A percentile compares a stretch with the other conserved stretches of the same genome.
Evolutionary conservation across 1,284 basidiomycete species (phyloP).

Genomic region (Trametes hirsuta): DNA sequence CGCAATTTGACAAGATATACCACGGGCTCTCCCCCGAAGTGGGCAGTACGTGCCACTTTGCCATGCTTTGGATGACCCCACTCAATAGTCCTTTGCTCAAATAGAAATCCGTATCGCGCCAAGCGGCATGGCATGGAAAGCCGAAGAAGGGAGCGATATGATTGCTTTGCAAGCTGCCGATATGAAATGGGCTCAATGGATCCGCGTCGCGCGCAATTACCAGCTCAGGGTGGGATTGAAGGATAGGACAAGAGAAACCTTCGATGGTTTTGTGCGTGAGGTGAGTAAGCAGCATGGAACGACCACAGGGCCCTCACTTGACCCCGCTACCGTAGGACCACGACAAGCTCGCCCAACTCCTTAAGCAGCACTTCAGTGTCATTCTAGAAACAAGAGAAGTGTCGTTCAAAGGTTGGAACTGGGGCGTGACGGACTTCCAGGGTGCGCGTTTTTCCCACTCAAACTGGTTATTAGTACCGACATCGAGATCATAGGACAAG

Average conservation of each 20-base stretch:
- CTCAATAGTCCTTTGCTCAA: constrained; percentile 12
- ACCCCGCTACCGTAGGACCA: constrained; percentile 65
- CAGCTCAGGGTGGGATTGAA: constrained; percentile 86
- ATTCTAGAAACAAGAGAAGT: constrained; percentile 87
- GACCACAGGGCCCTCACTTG: not conserved
- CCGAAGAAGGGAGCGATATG: constrained; percentile 65
- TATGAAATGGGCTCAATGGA: constrained; percentile 90
- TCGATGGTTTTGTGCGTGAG: constrained; percentile 94
- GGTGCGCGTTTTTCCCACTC: constrained; percentile 49
- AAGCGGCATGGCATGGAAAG: constrained; percentile 93
- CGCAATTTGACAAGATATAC: constrained; percentile 85
- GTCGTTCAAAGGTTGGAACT: constrained; percentile 97
- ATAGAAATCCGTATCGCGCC: constrained; percentile 87
- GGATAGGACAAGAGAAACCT: constrained; percentile 79
- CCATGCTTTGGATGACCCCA: not conserved
- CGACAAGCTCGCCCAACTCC: constrained; percentile 72
- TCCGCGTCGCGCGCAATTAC: constrained; percentile 89
- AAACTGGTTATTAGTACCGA: not conserved
- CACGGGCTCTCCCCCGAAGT: constrained; percentile 73
- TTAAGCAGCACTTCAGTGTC: constrained; percentile 87
- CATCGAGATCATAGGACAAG: constrained; percentile 61
- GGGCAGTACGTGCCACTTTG: constrained; percentile 62
- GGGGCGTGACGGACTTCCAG: constrained; percentile 95
- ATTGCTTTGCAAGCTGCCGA: constrained; percentile 72
- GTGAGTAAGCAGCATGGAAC: constrained; percentile 47